These are phyloP conservation scores for Candida boleticola DNA, from an alignment of 805 yeast species.

Conservation along the genomic window DNA sequence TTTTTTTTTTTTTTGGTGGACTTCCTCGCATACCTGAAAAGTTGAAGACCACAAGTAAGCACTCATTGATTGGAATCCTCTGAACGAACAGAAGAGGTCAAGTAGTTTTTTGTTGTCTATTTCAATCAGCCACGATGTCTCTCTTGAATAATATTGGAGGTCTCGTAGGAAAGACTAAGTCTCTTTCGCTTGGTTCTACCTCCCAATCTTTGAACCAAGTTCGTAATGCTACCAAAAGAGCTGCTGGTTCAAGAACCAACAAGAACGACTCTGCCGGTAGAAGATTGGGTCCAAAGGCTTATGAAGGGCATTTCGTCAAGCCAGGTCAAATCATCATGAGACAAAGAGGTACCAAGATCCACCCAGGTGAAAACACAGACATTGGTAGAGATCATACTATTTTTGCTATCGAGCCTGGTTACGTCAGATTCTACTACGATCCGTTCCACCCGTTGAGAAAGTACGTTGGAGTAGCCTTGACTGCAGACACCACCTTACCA, in stretches of 20 bases:
- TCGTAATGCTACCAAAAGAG: slow-evolving; percentile 91
- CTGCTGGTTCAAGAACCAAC: slow-evolving; percentile 91
- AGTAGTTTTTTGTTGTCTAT: too few relatives aligned
- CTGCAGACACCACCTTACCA: slow-evolving; percentile 64
- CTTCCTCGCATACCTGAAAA: too few relatives aligned
- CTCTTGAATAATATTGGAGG: not conserved
- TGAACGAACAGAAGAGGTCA: too few relatives aligned
- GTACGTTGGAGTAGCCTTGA: slow-evolving; percentile 84
- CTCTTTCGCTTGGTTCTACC: not conserved
- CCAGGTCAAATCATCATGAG: slow-evolving; percentile 88
- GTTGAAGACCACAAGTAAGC: too few relatives aligned
- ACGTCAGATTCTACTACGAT: slow-evolving; percentile 84
- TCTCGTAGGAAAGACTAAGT: not conserved
- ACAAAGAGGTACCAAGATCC: slow-evolving; percentile 92
- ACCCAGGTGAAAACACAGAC: slow-evolving; percentile 88
- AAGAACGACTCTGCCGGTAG: slow-evolving; percentile 95
- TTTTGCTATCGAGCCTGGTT: slow-evolving; percentile 89
- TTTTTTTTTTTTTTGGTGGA: too few relatives aligned
- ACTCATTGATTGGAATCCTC: too few relatives aligned
- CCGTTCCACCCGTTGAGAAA: slow-evolving; percentile 95
- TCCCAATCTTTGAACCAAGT: slow-evolving; percentile 34
- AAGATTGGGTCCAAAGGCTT: slow-evolving; percentile 85
- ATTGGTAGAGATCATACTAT: slow-evolving; percentile 95
- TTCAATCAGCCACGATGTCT: not conserved
- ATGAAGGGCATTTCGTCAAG: slow-evolving; percentile 72